Base-by-base conservation (phyloP, 768 basidiomycete genomes). In the Sarcodon aspratus region DNA sequence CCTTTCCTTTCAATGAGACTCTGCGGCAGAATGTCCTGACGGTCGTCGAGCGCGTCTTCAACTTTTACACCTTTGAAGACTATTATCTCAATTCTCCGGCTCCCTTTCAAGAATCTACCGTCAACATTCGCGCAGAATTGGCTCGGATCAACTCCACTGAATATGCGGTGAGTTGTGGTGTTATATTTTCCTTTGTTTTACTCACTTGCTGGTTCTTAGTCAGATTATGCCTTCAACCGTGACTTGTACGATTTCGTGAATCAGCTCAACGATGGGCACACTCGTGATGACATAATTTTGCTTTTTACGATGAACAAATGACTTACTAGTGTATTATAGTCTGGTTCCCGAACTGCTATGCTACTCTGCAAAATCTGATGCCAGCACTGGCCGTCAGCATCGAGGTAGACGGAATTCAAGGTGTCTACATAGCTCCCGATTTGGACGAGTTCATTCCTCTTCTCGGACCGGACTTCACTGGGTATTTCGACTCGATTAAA, bases 221-320 rank as follows among this genome's bases (percentile, higher is more conserved):
- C 79, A 7, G 80, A 82, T 53, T 83, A 79, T 51, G 79, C 80
- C 56, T 81, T 83, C 62, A 80, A 74, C 55, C 66, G 64, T 44
- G 79, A 70, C 36, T 55, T 83, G n/a, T 80, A 74, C 51, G 66
- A 77, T 47, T 72, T 78, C 51, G 72, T 70, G 0, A 76, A 68
- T 13, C 69, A 69, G 45, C 54, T 83, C 43, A 82, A 83, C 55
- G 80, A 82, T 56, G 80, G 80, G 6, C 81, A 82, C 56, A 83
- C 81, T 10, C 69, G 79, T 76, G 61, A 31, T 69, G 58, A 36
- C 1, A 48, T 36, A 6, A 50, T 18, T 15, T 13, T 13, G 12
- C 36, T 21, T 50, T 7, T 59, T 80, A 73, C 58, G 77, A 78
- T 53, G 67, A 71, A 71, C 55, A 55, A 67, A 57, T 33, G 2